A percentile compares a stretch with the other conserved stretches of the same genome.
Conservation (phyloP, 441 rosid species). For the Pelargonium exstipulatum region DNA sequence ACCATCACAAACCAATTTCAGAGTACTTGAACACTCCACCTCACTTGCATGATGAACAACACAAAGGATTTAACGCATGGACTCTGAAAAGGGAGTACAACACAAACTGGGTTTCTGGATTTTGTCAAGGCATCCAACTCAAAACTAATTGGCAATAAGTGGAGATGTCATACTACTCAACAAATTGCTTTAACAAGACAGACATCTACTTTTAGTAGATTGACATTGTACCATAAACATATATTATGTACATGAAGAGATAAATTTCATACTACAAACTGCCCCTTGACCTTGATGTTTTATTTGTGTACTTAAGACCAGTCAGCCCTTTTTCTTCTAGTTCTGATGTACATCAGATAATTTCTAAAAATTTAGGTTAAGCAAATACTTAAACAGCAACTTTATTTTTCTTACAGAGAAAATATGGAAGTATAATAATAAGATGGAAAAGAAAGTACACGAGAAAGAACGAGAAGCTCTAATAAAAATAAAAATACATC, state of each 20-base stretch:
- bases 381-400: neutral
- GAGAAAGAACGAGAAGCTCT: neutral
- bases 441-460: neutral
- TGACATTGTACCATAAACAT: neutral
- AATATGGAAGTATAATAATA: neutral
- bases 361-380: neutral
- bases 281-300: neutral
- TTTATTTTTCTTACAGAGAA: neutral
- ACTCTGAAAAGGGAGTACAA: neutral
- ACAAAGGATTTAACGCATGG: neutral
- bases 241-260: neutral
- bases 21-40: neutral
- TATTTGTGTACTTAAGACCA: neutral
- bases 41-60: neutral
- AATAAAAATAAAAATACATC: neutral
- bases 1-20: neutral
- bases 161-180: neutral
- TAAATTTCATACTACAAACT: neutral
- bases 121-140: neutral
- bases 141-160: neutral
- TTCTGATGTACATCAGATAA: neutral
- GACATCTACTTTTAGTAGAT: neutral
- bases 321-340: neutral
- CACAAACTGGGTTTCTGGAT: neutral
- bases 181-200: neutral